Evolutionary conservation across 805 yeast genomes (phyloP).

Genomic region (Nakazawaea holstii): DNA sequence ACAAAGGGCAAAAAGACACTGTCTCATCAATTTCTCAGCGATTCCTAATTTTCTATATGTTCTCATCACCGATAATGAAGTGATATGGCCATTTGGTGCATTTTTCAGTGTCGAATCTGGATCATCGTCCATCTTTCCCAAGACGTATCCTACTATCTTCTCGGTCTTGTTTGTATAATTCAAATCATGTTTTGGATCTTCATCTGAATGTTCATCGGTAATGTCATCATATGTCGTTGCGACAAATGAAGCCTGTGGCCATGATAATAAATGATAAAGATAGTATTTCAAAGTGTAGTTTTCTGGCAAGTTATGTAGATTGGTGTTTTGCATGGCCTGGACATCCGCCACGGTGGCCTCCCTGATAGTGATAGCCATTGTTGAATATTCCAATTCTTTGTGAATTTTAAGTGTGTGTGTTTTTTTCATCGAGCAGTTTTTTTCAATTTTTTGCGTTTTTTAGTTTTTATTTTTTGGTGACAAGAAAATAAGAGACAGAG

Average conservation of each 20-base stretch:
- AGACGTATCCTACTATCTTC: conserved; percentile 90
- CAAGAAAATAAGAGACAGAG: neutral
- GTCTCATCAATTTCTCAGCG: conserved; percentile 88
- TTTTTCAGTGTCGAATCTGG: conserved; percentile 67
- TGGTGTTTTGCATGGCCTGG: conserved; percentile 95
- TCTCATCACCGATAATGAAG: conserved; percentile 91
- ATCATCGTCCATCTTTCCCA: conserved; percentile 96
- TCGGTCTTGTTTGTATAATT: conserved; percentile 63
- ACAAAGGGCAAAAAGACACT: conserved; percentile 65
- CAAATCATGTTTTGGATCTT: conserved; percentile 21
- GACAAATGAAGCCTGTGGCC: conserved; percentile 98
- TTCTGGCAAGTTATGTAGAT: conserved; percentile 87
- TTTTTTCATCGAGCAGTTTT: neutral
- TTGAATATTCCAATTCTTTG: too few species aligned
- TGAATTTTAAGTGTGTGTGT: neutral
- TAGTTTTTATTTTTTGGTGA: neutral
- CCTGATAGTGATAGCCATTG: conserved; percentile 82
- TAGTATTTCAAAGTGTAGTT: conserved; percentile 90
- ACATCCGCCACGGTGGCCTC: conserved; percentile 82
- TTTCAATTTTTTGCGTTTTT: neutral
- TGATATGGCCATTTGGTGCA: conserved; percentile 87
- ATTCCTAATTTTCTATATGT: conserved; percentile 93
- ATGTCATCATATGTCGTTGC: conserved; percentile 73
- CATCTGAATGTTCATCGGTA: conserved; percentile 18
- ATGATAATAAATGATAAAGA: conserved; percentile 86